Conservation (phyloP, 2,329 filamentous ascomycete species). For the Talaromyces sp. region DNA sequence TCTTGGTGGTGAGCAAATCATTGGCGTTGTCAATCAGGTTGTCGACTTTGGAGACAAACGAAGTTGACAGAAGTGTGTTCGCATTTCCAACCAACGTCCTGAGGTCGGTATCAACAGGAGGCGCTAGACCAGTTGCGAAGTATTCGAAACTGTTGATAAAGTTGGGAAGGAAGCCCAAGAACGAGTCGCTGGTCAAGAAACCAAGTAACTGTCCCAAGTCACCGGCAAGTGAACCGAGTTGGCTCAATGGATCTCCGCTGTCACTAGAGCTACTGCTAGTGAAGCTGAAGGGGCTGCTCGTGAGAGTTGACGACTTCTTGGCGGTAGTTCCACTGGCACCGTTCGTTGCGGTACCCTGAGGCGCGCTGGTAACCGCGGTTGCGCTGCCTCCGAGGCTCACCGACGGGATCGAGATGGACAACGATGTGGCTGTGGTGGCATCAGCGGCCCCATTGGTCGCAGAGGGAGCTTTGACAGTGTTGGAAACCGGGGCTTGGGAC, state of each 20-base stretch:
- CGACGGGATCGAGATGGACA: not conserved
- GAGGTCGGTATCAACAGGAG: not conserved
- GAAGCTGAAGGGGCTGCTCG: not conserved
- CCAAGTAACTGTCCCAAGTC: not conserved
- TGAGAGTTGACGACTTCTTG: not conserved
- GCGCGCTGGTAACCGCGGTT: not conserved
- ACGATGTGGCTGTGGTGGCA: not conserved
- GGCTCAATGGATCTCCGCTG: not conserved
- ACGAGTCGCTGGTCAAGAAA: not conserved
- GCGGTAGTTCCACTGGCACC: not conserved
- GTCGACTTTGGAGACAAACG: conserved; percentile 10
- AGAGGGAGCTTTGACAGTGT: not conserved
- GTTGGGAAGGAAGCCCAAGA: not conserved
- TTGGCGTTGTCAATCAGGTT: conserved; percentile 13
- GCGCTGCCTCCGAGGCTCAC: not conserved
- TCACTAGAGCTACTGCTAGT: not conserved
- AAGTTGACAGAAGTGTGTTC: not conserved
- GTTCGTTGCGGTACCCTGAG: not conserved
- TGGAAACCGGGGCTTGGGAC: not conserved
- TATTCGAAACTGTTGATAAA: not conserved
- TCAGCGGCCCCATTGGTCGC: not conserved
- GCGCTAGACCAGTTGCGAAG: conserved; percentile 2
- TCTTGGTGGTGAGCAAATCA: conserved; percentile 25
- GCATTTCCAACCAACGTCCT: not conserved
- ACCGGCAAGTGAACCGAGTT: not conserved